Conservation (phyloP, 2,329 filamentous ascomycete species). For the Aspergillus costaricaensis region DNA sequence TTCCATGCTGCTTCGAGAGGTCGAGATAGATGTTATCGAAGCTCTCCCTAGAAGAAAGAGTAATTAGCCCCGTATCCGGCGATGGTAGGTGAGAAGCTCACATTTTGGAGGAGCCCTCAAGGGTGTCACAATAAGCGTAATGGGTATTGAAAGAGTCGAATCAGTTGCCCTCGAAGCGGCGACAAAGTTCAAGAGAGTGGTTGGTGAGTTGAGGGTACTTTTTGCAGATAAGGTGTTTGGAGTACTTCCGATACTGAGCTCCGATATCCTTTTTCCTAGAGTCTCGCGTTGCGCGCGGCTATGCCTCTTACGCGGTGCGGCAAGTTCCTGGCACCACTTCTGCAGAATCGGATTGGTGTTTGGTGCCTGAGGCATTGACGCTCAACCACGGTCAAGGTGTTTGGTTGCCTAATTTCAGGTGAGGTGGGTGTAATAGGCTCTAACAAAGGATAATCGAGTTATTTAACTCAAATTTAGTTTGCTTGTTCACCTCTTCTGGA, state of each 20-base stretch:
- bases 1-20: slow-evolving; percentile 86
- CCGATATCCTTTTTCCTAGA: slow-evolving; percentile 24
- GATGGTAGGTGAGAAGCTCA: slow-evolving; percentile 22
- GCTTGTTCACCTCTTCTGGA: too few species aligned
- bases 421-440: too few species aligned
- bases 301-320: slow-evolving; percentile 14
- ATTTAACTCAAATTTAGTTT: too few species aligned
- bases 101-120: slow-evolving; percentile 37
- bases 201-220: neutral
- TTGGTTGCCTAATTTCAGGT: too few species aligned
- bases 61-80: slow-evolving; percentile 13
- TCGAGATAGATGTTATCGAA: slow-evolving; percentile 98
- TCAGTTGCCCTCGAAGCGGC: neutral
- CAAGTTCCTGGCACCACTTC: slow-evolving; percentile 14
- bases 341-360: neutral
- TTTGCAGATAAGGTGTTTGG: neutral
- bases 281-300: slow-evolving; percentile 29
- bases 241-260: slow-evolving; percentile 16
- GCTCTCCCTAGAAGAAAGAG: slow-evolving; percentile 65
- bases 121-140: neutral
- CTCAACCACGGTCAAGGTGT: too few species aligned
- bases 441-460: too few species aligned
- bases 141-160: neutral
- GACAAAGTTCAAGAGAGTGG: neutral
- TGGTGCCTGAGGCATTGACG: slow-evolving; percentile 13